phyloP scores from a whole-genome alignment of 148 eudicot genomes.

The Dianthus caryophyllus region DNA sequence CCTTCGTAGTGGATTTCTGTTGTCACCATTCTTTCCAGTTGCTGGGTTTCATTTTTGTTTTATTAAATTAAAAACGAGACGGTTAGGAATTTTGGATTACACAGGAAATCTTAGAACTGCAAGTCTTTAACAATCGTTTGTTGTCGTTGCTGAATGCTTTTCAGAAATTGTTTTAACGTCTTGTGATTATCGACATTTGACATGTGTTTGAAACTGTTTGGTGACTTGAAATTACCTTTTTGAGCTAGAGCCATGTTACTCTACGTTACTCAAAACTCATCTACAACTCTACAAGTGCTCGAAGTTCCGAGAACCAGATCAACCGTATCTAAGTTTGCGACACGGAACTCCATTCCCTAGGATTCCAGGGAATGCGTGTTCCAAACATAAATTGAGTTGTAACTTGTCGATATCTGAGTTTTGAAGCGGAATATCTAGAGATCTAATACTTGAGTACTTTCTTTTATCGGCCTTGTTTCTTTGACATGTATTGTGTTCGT shows the following conservation, averaged over 20 bases:
- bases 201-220: not conserved
- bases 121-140: not conserved
- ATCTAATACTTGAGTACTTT: not conserved
- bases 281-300: no score
- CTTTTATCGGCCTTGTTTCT: not conserved
- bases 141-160: not conserved
- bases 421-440: not conserved
- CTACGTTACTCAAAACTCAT: no score
- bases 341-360: no score
- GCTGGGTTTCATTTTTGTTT: no score
- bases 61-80: no score
- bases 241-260: not conserved
- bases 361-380: no score
- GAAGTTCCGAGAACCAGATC: no score
- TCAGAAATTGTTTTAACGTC: not conserved
- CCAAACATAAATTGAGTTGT: no score
- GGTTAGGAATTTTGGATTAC: not conserved
- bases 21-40: not conserved
- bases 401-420: no score
- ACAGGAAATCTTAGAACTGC: not conserved
- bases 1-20: not conserved
- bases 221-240: not conserved
- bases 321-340: no score
- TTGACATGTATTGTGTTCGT: not conserved
- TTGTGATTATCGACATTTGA: not conserved